Base-by-base conservation (phyloP, 192 early-diverging fungal species). In the Coemansia sp. region DNA sequence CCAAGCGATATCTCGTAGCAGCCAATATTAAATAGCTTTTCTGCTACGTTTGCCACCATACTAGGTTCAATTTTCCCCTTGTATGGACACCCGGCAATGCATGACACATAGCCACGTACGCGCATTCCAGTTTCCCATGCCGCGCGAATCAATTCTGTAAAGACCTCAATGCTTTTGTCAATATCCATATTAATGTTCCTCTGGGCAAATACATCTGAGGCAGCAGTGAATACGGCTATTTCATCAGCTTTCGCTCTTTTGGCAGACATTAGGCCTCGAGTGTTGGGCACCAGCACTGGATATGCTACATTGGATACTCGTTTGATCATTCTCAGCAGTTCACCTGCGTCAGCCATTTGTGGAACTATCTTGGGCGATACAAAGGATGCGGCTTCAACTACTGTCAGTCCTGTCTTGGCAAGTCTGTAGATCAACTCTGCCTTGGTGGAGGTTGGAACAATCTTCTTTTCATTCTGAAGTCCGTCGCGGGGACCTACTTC, bases 291-390 rank as follows among this genome's bases (percentile, higher is more conserved):
- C 52, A 98, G 84, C 19, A 95, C 95, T 18, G 94, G 91, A 61
- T 96, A 97, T 18, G 79, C 83, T 21, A 95, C 89, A n/a, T 83
- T 83, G 2, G 85, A 72, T 14, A 75, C 61, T 24, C 85, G 79
- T 5, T 56, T 60, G 47, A 98, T 94, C 4, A 74, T 74, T 7
- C 81, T 82, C 58, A 95, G 84, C 3, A 98, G 92, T 51, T 89
- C 66, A 10, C 74, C 62, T 12, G 88, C 89, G 68, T 98, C 96
- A 52, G 85, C 90, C 93, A 98, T 94, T 81, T 93, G 91, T 32
- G 96, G 96, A 2, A 98, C 94, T 92, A 92, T 95, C 75, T 97
- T 96, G 7, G 94, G 94, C 6, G 90, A 93, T 24, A 98, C 96
- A 81, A 98, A 97, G 57, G 92, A 90, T 1, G 94, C 94, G 10